A percentile compares a stretch with the other conserved stretches of the same genome.
Conservation (phyloP, 257 asterid genomes). For the Gentiana straminea region DNA sequence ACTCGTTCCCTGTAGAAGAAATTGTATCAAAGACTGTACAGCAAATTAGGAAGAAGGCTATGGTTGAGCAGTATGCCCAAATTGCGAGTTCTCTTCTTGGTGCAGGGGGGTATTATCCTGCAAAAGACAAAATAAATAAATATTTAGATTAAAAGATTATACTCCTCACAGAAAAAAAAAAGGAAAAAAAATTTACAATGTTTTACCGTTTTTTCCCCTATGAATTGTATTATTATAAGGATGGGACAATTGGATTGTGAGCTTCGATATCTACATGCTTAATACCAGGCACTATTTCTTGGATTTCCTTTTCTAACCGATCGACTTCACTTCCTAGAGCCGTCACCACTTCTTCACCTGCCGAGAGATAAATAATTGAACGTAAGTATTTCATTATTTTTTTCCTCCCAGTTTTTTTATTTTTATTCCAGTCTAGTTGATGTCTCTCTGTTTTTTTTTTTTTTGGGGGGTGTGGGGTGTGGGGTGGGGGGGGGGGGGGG, state of each 20-base stretch:
- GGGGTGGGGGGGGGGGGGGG: too few species aligned
- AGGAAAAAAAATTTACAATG: neutral
- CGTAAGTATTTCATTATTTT: neutral
- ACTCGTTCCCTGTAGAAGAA: too few species aligned
- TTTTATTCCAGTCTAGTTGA: neutral
- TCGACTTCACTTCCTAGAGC: slow-evolving; percentile 97
- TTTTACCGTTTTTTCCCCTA: neutral
- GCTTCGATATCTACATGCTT: slow-evolving; percentile 94
- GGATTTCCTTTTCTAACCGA: slow-evolving; percentile 90
- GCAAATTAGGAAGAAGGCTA: too few species aligned
- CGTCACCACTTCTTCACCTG: slow-evolving; percentile 97
- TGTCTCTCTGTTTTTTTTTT: too few species aligned
- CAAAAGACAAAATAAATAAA: too few species aligned
- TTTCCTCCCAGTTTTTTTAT: too few species aligned
- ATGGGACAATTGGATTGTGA: slow-evolving; percentile 65
- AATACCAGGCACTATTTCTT: slow-evolving; percentile 85
- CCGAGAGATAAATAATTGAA: neutral
- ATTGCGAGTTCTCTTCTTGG: too few species aligned
- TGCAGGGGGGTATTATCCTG: too few species aligned
- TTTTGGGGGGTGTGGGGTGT: too few species aligned
- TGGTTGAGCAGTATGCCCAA: too few species aligned
- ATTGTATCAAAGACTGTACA: too few species aligned
- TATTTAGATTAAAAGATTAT: too few species aligned
- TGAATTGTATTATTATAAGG: slow-evolving; percentile 11
- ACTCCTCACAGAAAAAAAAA: neutral